phyloP scores from a whole-genome alignment of 768 basidiomycete species.

The Termitomyces sp. region DNA sequence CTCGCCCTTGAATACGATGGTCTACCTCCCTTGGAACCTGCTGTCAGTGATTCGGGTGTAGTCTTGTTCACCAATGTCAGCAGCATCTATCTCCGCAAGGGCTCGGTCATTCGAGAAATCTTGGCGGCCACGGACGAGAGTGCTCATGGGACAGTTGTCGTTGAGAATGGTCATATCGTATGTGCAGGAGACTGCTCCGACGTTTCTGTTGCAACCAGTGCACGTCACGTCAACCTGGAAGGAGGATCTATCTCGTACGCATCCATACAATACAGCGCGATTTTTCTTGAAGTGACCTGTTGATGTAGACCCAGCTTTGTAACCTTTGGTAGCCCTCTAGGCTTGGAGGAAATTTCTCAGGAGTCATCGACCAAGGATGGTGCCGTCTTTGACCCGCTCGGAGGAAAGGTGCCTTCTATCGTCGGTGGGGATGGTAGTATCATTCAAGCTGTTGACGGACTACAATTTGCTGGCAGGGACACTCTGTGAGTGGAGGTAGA shows the following conservation, averaged over 20 bases:
- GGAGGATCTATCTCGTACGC: conserved; percentile 55
- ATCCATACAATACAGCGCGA: not conserved
- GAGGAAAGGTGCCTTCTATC: conserved; percentile 40
- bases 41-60: conserved; percentile 20
- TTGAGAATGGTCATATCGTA: conserved; percentile 43
- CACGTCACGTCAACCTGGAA: conserved; percentile 53
- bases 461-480: conserved; percentile 63
- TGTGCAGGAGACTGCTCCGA: conserved; percentile 38
- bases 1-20: conserved; percentile 66
- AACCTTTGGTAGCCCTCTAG: conserved; percentile 69
- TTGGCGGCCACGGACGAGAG: conserved; percentile 16
- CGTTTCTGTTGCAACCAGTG: conserved; percentile 6
- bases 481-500: conserved; percentile 50
- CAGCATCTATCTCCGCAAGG: conserved; percentile 35
- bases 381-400: conserved; percentile 48
- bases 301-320: conserved; percentile 49
- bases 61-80: conserved; percentile 66
- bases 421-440: conserved; percentile 48
- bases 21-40: conserved; percentile 62
- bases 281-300: not conserved
- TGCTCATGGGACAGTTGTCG: conserved; percentile 31
- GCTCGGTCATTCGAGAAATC: conserved; percentile 25
- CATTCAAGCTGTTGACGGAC: conserved; percentile 64
- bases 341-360: conserved; percentile 60
- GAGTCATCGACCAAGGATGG: conserved; percentile 77